Conservation (phyloP, 352 stramenopile species). For the Phytophthora niederhauseri region DNA sequence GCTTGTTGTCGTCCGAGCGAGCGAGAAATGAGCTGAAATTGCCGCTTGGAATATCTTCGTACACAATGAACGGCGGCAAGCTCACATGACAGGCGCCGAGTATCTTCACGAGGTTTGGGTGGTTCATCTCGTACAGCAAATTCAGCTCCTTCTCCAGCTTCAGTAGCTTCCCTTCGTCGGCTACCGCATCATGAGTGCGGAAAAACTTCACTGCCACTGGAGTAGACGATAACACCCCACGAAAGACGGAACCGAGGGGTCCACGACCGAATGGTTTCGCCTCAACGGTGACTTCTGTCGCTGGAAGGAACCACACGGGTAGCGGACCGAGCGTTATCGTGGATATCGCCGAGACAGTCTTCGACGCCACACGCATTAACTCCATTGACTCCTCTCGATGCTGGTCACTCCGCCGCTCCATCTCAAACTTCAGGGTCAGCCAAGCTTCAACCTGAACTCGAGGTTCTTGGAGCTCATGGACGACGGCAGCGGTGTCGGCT, state of each 20-base stretch:
- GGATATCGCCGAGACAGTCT: not conserved
- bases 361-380: not conserved
- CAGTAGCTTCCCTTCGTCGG: not conserved
- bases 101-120: conserved; percentile 40
- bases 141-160: conserved; percentile 30
- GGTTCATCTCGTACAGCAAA: conserved; percentile 27
- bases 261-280: conserved; percentile 3
- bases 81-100: conserved; percentile 40
- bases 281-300: not conserved
- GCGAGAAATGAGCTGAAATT: conserved; percentile 25
- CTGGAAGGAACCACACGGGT: not conserved
- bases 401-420: not conserved
- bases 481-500: not conserved
- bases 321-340: not conserved
- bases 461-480: conserved; percentile 1
- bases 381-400: not conserved
- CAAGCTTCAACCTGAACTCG: conserved; percentile 4
- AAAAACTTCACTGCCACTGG: conserved; percentile 42
- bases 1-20: conserved; percentile 3
- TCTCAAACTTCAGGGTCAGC: conserved; percentile 6
- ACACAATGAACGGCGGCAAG: conserved; percentile 32
- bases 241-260: conserved; percentile 27
- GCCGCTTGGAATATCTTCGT: conserved; percentile 30
- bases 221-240: conserved; percentile 12
- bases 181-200: conserved; percentile 7